These are phyloP conservation scores for Fusarium sp. DNA, from an alignment of 2,329 filamentous ascomycete genomes.

Conservation along the genomic window DNA sequence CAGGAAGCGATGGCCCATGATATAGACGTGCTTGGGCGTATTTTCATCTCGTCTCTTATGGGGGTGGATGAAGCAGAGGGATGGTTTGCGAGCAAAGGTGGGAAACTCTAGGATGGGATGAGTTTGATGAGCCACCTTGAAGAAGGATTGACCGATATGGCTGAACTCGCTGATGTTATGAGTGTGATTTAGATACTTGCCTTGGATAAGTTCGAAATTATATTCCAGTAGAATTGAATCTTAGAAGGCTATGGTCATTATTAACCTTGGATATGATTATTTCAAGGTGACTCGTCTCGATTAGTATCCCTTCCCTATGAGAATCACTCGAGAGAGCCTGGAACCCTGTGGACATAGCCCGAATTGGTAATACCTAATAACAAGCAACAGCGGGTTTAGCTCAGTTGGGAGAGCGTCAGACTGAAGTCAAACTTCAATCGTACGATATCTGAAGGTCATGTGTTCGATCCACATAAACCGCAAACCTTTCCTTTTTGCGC, in stretches of 20 bases:
- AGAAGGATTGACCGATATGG: not conserved
- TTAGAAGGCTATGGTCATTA: not conserved
- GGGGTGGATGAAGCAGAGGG: slow-evolving; percentile 50
- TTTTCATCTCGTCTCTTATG: slow-evolving; percentile 48
- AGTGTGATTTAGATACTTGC: not conserved
- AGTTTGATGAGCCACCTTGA: not conserved
- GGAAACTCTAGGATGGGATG: slow-evolving; percentile 11
- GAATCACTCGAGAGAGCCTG: not conserved
- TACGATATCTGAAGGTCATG: slow-evolving; percentile 47
- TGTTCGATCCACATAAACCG: slow-evolving; percentile 49
- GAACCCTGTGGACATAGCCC: not conserved
- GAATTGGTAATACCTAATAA: fast-evolving
- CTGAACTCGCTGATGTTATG: not conserved
- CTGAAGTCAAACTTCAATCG: slow-evolving; percentile 41
- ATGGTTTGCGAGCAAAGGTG: slow-evolving; percentile 48
- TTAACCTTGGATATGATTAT: not conserved
- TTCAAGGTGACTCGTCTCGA: not conserved
- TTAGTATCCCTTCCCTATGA: not conserved
- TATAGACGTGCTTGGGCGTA: slow-evolving; percentile 58
- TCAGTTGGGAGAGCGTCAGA: slow-evolving; percentile 48
- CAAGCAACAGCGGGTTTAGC: slow-evolving; percentile 45
- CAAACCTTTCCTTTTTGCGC: slow-evolving; percentile 25
- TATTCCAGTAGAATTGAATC: not conserved
- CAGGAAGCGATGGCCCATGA: slow-evolving; percentile 54
- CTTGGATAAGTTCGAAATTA: not conserved